These are phyloP conservation scores for Paragyromitra xinjiangensis DNA, from an alignment of 495 filamentous ascomycete species.

Conservation along the genomic window DNA sequence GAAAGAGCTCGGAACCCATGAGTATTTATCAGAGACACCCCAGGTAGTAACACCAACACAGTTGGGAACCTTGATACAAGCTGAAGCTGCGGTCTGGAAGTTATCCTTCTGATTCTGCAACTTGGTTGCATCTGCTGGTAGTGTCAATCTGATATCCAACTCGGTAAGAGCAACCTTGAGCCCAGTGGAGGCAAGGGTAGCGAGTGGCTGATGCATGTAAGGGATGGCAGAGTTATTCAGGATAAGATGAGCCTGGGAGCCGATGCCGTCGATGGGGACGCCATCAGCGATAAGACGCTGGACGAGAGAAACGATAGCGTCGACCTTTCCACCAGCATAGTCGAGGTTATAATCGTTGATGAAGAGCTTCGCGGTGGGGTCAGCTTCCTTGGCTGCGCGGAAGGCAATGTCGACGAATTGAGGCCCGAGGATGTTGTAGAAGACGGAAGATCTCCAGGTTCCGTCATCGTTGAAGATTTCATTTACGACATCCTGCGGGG, in stretches of 20 bases:
- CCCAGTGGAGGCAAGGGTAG: slow-evolving; percentile 62
- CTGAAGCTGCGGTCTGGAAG: slow-evolving; percentile 69
- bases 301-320: slow-evolving; percentile 71
- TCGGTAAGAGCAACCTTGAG: slow-evolving; percentile 70
- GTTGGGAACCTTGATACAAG: slow-evolving; percentile 69
- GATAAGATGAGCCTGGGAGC: slow-evolving; percentile 70
- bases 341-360: slow-evolving; percentile 77
- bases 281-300: slow-evolving; percentile 72
- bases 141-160: slow-evolving; percentile 66
- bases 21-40: slow-evolving; percentile 73
- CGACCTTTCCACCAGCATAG: slow-evolving; percentile 63
- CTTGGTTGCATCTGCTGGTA: slow-evolving; percentile 63
- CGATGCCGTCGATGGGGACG: slow-evolving; percentile 78
- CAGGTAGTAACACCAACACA: slow-evolving; percentile 81
- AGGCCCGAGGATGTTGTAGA: slow-evolving; percentile 69
- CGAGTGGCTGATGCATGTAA: slow-evolving; percentile 66
- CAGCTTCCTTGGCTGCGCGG: slow-evolving; percentile 67
- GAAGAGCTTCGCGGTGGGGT: slow-evolving; percentile 69
- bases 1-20: slow-evolving; percentile 69
- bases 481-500: slow-evolving; percentile 68
- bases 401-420: slow-evolving; percentile 71
- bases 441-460: slow-evolving; percentile 66
- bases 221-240: slow-evolving; percentile 63
- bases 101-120: slow-evolving; percentile 74
- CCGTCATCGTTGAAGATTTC: slow-evolving; percentile 74